Percentiles rank a stretch among this genome's conserved stretches.
phyloP scores from a whole-genome alignment of 345 rosid genomes.

The Euphorbia tirucalli region DNA sequence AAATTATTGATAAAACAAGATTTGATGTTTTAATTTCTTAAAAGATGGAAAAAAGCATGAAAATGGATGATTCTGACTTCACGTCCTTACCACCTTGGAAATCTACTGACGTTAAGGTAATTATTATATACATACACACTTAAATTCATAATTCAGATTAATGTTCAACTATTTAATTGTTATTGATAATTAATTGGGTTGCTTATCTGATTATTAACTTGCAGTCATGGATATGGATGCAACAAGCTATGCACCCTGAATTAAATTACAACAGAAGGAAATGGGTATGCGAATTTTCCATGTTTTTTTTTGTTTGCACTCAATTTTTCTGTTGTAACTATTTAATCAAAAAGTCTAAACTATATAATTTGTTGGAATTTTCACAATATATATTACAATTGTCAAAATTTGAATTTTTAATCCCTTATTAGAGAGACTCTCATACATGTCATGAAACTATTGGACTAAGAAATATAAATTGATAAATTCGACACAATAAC shows the following conservation, averaged over 20 bases:
- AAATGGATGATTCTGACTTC: slow-evolving; percentile 64
- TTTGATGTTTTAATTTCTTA: slow-evolving; percentile 19
- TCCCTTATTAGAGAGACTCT: no score
- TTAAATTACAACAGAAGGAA: slow-evolving; percentile 78
- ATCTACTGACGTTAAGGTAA: slow-evolving; percentile 81
- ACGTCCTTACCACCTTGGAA: slow-evolving; percentile 81
- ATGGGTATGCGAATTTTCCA: slow-evolving; percentile 44
- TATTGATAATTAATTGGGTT: neutral
- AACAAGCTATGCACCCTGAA: slow-evolving; percentile 97
- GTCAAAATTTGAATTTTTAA: no score
- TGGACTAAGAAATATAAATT: no score
- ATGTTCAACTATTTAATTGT: neutral
- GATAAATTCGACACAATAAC: no score
- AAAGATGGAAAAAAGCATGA: slow-evolving; percentile 53
- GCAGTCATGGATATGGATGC: slow-evolving; percentile 99
- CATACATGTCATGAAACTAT: no score
- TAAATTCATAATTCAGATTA: no score
- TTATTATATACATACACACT: neutral
- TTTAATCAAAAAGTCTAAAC: no score
- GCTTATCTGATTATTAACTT: neutral
- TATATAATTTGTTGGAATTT: no score
- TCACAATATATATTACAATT: no score
- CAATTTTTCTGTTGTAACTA: neutral
- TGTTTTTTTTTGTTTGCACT: neutral
- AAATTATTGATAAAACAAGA: neutral